phyloP scores from a whole-genome alignment of 495 filamentous ascomycete genomes.

The Cryomyces minteri region DNA sequence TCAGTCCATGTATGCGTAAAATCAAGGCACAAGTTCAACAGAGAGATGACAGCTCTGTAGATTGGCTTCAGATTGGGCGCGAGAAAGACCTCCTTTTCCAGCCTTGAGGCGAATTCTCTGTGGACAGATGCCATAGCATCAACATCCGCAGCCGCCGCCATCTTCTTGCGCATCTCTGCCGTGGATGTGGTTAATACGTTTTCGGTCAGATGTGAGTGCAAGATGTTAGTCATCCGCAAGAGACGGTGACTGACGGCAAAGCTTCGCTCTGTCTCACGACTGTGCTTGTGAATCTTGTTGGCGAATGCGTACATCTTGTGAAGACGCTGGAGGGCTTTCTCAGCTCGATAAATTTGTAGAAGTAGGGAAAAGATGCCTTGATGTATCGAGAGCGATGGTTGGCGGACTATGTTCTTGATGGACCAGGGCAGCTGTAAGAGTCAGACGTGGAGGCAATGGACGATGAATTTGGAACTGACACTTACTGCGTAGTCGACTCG shows the following conservation, averaged over 20 bases:
- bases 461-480: no score
- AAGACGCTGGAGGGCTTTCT: conserved; percentile 43
- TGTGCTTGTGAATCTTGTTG: neutral
- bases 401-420: conserved; percentile 61
- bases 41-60: conserved; percentile 12
- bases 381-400: conserved; percentile 40
- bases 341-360: conserved; percentile 59
- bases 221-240: conserved; percentile 57
- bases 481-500: conserved; percentile 11
- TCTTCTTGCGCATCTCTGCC: conserved; percentile 27
- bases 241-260: conserved; percentile 53
- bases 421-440: conserved; percentile 49
- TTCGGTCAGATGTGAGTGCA: conserved; percentile 59
- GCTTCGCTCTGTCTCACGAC: conserved; percentile 25
- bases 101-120: no score
- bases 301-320: conserved; percentile 16
- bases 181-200: conserved; percentile 45
- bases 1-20: conserved; percentile 18
- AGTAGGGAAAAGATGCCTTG: conserved; percentile 55
- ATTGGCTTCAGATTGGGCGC: conserved; percentile 23
- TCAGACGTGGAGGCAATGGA: no score
- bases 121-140: conserved; percentile 50
- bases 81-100: conserved; percentile 45
- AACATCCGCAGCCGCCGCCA: conserved; percentile 49
- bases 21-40: conserved; percentile 30